Evolutionary conservation across 331 rosid species (phyloP), one percentile per base, ranked within the genome.

Genomic region (Rhamnella rubrinervis): DNA sequence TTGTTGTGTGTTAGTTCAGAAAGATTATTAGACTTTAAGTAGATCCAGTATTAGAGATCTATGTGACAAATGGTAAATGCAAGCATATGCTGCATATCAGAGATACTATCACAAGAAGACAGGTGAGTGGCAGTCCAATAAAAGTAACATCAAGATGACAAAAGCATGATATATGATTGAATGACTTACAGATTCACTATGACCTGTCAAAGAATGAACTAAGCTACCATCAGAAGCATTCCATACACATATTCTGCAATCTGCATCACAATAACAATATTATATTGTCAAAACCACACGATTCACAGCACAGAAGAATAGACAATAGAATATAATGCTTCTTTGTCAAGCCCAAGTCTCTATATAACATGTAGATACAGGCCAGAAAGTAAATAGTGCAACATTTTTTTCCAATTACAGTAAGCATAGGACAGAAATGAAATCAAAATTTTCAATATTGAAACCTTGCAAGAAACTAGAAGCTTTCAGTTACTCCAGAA

Each of bases 191-290:
- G 97, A 95, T 69, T 87, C 87, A 59, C 88, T 91, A 70, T 95
- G 99, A 44, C 99, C 99, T 12, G 99, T 95, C 85, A 95, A 77
- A 57, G 97, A 95, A 84, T 95, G 96, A 21, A 95, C 99, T 77
- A 95, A 77, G 89, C 99, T 87, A 63, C 99, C 99, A 80, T 91
- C 97, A 73, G 97, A 82, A 66, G 99, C 99, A 86, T 95, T 95
- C 99, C 99, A 95, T 71, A 95, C 99, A 77, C 99, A 95, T 75
- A 91, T 95, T 83, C 97, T 84, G 85, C 96, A 89, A 87, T 95
- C 97, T 95, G 95, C 70, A 77, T 69, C 58, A 81, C 49, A 67
- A 52, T 38, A 77, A 75, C 39, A 72, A 78, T 26, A 74, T 21
- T 19, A 16, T 26, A 18, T 65, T 59, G 50, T 37, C 59, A n/a